These are phyloP conservation scores for Tympanopsis confertula DNA, from an alignment of 2,329 filamentous ascomycete genomes.

Conservation along the genomic window DNA sequence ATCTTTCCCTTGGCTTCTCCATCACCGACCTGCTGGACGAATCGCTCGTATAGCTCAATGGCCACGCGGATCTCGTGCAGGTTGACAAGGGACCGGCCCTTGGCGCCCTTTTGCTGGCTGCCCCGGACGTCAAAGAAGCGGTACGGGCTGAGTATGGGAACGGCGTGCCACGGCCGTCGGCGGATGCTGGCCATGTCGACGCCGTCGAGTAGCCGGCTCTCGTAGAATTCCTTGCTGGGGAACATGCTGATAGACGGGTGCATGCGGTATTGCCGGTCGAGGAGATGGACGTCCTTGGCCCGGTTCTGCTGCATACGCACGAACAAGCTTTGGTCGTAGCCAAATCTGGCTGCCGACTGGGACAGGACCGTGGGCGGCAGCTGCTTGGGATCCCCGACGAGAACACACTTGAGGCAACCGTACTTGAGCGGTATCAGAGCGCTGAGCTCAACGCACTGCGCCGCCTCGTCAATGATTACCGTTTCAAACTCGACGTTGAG, in stretches of 20 bases:
- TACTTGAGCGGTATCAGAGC: conserved; percentile 96
- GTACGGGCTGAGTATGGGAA: conserved; percentile 73
- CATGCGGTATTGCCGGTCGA: conserved; percentile 99
- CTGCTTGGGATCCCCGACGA: conserved; percentile 96
- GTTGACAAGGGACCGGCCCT: conserved; percentile 84
- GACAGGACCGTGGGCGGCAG: conserved; percentile 91
- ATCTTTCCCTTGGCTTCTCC: conserved; percentile 72
- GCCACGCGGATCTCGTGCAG: conserved; percentile 76
- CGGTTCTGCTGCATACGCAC: conserved; percentile 95
- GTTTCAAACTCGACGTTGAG: conserved; percentile 96
- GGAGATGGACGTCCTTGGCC: conserved; percentile 74
- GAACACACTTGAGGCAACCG: conserved; percentile 88
- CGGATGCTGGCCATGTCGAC: conserved; percentile 69
- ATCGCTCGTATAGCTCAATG: conserved; percentile 69
- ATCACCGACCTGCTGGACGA: conserved; percentile 59
- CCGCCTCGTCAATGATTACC: conserved; percentile 94
- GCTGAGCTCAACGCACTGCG: conserved; percentile 94
- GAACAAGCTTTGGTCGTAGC: conserved; percentile 96
- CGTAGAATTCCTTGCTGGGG: conserved; percentile 85
- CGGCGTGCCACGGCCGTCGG: conserved; percentile 73
- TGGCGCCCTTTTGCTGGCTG: conserved; percentile 67
- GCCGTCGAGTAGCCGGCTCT: conserved; percentile 75
- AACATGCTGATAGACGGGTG: conserved; percentile 91
- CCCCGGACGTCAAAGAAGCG: conserved; percentile 95
- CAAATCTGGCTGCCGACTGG: conserved; percentile 79